Conservation (phyloP, 352 stramenopile genomes). For the Phytopythium ostracodes region DNA sequence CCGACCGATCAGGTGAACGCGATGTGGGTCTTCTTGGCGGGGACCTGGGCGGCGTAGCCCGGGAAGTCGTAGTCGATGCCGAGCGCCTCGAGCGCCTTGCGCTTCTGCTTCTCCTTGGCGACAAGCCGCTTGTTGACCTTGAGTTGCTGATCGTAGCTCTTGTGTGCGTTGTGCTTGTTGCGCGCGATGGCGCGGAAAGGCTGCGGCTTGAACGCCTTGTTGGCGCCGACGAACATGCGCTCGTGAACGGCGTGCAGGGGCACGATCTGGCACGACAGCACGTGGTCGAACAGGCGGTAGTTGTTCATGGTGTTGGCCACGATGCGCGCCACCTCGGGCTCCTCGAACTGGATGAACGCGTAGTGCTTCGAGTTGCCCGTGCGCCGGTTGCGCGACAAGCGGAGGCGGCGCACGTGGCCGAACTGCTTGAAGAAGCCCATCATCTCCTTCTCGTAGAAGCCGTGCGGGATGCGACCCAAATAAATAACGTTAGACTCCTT, state of each 20-base stretch:
- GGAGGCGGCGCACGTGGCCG: slow-evolving; percentile 86
- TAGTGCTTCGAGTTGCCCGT: slow-evolving; percentile 94
- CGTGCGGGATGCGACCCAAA: slow-evolving; percentile 93
- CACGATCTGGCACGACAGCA: slow-evolving; percentile 92
- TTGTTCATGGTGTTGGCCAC: slow-evolving; percentile 94
- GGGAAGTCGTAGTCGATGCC: slow-evolving; percentile 87
- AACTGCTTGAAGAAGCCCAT: slow-evolving; percentile 96
- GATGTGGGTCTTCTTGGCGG: slow-evolving; percentile 77
- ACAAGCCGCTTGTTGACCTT: slow-evolving; percentile 70
- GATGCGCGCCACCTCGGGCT: slow-evolving; percentile 90
- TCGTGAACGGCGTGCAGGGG: slow-evolving; percentile 84
- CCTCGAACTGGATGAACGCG: slow-evolving; percentile 95
- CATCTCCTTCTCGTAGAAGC: slow-evolving; percentile 97
- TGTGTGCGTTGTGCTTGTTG: slow-evolving; percentile 75
- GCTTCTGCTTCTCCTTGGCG: slow-evolving; percentile 74
- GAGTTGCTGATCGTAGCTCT: slow-evolving; percentile 72
- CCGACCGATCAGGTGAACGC: slow-evolving; percentile 40
- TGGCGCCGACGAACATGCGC: slow-evolving; percentile 82
- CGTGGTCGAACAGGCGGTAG: slow-evolving; percentile 93
- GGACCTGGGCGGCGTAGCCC: slow-evolving; percentile 60
- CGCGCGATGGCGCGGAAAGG: slow-evolving; percentile 65
- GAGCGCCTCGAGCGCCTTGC: slow-evolving; percentile 62
- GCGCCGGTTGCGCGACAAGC: slow-evolving; percentile 94
- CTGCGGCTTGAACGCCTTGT: slow-evolving; percentile 79
- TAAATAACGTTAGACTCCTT: slow-evolving; percentile 91